Conservation (phyloP, 1,139 yeast genomes). For the Geotrichum fermentans region DNA sequence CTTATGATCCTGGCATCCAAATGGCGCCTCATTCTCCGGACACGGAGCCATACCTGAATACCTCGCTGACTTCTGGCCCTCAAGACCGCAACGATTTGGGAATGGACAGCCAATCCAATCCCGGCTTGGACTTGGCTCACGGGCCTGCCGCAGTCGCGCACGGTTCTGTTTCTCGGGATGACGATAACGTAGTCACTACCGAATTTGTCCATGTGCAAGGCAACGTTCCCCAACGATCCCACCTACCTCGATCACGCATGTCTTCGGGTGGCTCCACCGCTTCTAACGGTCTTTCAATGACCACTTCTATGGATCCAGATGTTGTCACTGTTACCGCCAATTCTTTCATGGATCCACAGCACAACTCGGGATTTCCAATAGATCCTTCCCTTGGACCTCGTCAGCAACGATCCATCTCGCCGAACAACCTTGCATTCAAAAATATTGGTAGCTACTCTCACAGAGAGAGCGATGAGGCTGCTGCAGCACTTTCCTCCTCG, state of each 20-base stretch:
- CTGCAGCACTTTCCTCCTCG: not conserved
- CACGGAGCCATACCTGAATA: not conserved
- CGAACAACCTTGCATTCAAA: not conserved
- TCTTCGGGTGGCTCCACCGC: not conserved
- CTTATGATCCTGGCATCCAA: constrained; percentile 2
- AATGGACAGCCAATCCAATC: not conserved
- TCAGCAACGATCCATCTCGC: not conserved
- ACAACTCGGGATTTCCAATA: not conserved
- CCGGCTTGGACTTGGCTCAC: not conserved
- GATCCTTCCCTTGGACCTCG: not conserved
- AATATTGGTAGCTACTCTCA: not conserved
- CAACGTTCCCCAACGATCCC: not conserved
- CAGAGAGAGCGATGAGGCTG: not conserved
- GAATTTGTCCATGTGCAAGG: not conserved
- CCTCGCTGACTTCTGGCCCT: not conserved
- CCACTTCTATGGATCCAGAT: not conserved
- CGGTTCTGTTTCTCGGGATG: not conserved
- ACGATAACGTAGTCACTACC: not conserved
- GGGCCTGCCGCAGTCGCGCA: too few relatives aligned
- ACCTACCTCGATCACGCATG: not conserved
- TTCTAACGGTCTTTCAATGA: not conserved
- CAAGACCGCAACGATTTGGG: not conserved
- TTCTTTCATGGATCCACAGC: not conserved
- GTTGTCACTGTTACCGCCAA: not conserved
- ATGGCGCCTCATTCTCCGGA: not conserved